Base-by-base conservation (phyloP, 345 rosid genomes). In the Camelina laxa region DNA sequence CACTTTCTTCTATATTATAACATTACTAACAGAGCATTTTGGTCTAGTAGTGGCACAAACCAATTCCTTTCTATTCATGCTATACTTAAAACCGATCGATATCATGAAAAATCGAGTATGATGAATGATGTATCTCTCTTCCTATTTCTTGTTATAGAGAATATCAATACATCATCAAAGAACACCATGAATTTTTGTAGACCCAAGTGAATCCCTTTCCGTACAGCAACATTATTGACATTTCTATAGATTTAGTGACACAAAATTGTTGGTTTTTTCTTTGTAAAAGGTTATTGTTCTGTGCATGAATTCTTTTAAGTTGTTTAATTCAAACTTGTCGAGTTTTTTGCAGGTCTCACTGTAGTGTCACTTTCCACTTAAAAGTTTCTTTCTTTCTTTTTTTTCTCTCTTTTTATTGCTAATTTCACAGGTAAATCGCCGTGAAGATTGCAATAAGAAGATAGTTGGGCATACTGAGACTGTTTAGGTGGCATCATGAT, bases 351-450 rank as follows among this genome's bases (percentile, higher is more conserved):
- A 66, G 59, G 74, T 78, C 80, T 77, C 72, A 64, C 16, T 54
- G 81, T 72, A 60, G 35, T 78, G 81, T 78, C 81, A 78, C 77
- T 78, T 73, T 78, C 81, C 81, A 78, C 73, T 60, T 17, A 78
- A 73, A 78, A 78, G 81, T 60, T 53, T 19, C 24, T 60, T 60
- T 33, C 9, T 16, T n/a, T 27, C 4, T 27, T 22, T 5, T 5
- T 57, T 20, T 30, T 5, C 31, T 16, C n/a, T 9, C 14, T 38
- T 57, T 65, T 31, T 31, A 31, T 31, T 38, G 24, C 50, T 27
- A 53, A 36, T 77, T 62, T 41, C 58, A 78, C 13, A 51, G 70
- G 81, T 66, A 72, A 67, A 78, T 72, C 69, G 6, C 76, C 67
- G 63, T 78, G 81, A 78, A 78, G 81, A 77, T 72, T 72, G 63